Percentiles rank a stretch among this genome's conserved stretches.
Evolutionary conservation across 257 asterid species (phyloP).

Genomic region (Phtheirospermum japonicum): DNA sequence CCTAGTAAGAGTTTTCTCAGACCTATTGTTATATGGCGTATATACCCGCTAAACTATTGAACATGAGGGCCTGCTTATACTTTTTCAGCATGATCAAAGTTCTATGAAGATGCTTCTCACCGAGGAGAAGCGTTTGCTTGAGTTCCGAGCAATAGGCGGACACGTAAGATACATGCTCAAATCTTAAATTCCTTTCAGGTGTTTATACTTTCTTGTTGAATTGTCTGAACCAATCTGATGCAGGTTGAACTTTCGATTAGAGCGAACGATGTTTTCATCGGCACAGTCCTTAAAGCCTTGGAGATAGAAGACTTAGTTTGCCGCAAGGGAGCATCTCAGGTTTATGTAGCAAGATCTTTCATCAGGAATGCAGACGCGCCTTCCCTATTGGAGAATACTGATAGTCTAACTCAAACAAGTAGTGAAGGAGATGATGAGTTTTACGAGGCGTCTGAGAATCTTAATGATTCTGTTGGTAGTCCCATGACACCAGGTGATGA

Average conservation of each 20-base stretch:
- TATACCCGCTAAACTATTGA: constrained; percentile 17
- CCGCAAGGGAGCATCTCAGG: constrained; percentile 42
- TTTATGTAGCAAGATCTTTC: constrained; percentile 80
- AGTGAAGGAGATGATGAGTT: constrained; percentile 87
- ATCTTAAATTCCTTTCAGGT: constrained; percentile 14
- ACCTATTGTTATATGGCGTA: constrained; percentile 10
- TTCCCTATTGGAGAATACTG: constrained; percentile 38
- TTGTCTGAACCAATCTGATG: constrained; percentile 27
- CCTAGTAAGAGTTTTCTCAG: constrained; percentile 47
- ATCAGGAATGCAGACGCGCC: constrained; percentile 64
- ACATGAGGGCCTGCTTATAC: constrained; percentile 25
- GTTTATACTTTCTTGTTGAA: constrained; percentile 21
- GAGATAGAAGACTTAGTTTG: constrained; percentile 84
- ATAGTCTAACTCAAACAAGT: constrained; percentile 34
- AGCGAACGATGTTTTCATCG: constrained; percentile 76
- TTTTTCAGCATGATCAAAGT: constrained; percentile 53
- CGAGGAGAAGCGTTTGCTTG: constrained; percentile 80
- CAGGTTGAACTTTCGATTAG: constrained; percentile 87
- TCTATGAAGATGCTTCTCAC: constrained; percentile 74
- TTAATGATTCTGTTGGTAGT: constrained; percentile 65
- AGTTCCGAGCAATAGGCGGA: constrained; percentile 95
- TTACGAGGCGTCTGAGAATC: constrained; percentile 83
- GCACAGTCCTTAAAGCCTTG: constrained; percentile 82
- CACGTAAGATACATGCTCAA: constrained; percentile 49
- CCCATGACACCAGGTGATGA: constrained; percentile 40